These are phyloP conservation scores for Obba rivulosa DNA, from an alignment of 768 basidiomycete species.

Conservation along the genomic window DNA sequence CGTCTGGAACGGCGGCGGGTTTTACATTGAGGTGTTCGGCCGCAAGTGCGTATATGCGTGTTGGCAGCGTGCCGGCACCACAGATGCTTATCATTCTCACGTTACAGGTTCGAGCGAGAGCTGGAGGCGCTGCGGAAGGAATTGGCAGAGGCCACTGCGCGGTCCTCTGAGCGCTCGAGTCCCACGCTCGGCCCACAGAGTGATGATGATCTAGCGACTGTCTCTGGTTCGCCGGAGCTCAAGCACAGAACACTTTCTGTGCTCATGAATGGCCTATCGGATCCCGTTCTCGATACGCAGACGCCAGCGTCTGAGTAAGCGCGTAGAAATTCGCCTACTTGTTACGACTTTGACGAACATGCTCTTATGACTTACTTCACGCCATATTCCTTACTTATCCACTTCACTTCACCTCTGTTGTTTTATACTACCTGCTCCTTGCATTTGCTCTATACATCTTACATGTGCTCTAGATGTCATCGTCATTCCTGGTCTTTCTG, in stretches of 20 bases:
- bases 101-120: slow-evolving; percentile 81
- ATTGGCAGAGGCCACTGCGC: slow-evolving; percentile 63
- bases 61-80: neutral
- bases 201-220: slow-evolving; percentile 38
- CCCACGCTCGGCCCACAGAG: slow-evolving; percentile 34
- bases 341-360: too few relatives aligned
- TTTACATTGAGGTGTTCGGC: slow-evolving; percentile 95
- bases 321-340: too few relatives aligned
- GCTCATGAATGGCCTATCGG: neutral
- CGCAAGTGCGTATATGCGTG: slow-evolving; percentile 65
- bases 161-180: slow-evolving; percentile 44
- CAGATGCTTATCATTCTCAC: slow-evolving; percentile 5
- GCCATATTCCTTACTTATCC: too few relatives aligned
- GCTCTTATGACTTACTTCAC: too few relatives aligned
- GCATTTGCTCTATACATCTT: too few relatives aligned
- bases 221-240: slow-evolving; percentile 29
- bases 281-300: slow-evolving; percentile 3
- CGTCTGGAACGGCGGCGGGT: slow-evolving; percentile 95
- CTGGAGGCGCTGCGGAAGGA: slow-evolving; percentile 88
- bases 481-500: too few relatives aligned
- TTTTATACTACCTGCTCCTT: too few relatives aligned
- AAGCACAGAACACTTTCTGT: neutral
- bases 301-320: neutral
- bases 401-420: neutral
- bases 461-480: too few relatives aligned